Evolutionary conservation across 371 early-diverging fungal genomes (phyloP).

Genomic region (Mucor piriformis): DNA sequence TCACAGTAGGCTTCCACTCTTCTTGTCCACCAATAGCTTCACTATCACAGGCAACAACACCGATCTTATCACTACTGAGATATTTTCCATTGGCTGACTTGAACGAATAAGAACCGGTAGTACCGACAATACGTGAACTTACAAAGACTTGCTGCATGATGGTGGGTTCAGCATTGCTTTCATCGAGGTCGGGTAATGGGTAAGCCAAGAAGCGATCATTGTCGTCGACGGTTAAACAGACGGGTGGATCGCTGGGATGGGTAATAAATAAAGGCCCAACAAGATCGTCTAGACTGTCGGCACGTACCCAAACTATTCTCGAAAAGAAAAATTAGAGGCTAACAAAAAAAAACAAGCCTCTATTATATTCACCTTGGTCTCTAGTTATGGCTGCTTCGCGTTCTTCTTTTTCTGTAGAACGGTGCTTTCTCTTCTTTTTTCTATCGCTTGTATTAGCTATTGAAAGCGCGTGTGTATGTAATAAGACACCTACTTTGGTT

Average conservation of each 20-base stretch:
- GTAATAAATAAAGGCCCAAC: slow-evolving; percentile 75
- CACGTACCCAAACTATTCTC: slow-evolving; percentile 71
- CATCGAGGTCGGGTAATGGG: slow-evolving; percentile 41
- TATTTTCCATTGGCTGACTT: slow-evolving; percentile 74
- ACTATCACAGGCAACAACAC: slow-evolving; percentile 67
- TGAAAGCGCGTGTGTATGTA: too few relatives aligned
- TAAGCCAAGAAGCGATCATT: slow-evolving; percentile 53
- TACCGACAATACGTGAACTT: slow-evolving; percentile 59
- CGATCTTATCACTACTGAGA: slow-evolving; percentile 82
- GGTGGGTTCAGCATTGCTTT: slow-evolving; percentile 57
- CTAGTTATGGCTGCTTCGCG: slow-evolving; percentile 28
- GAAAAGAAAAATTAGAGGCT: neutral
- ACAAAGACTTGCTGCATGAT: slow-evolving; percentile 76
- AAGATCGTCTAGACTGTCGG: slow-evolving; percentile 65
- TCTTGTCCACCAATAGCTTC: slow-evolving; percentile 85
- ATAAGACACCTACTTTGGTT: slow-evolving; percentile 41
- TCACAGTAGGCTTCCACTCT: slow-evolving; percentile 74
- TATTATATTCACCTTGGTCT: slow-evolving; percentile 39
- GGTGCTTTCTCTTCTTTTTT: slow-evolving; percentile 65
- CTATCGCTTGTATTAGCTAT: too few relatives aligned
- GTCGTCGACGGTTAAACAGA: slow-evolving; percentile 61
- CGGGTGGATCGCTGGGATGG: slow-evolving; percentile 66
- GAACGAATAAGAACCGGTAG: slow-evolving; percentile 56
- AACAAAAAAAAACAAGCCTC: neutral
- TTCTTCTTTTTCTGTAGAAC: slow-evolving; percentile 38